Percentiles rank a stretch among this genome's conserved stretches.
Evolutionary conservation across 1,139 yeast genomes (phyloP).

Genomic region (Geotrichum histeridarum): DNA sequence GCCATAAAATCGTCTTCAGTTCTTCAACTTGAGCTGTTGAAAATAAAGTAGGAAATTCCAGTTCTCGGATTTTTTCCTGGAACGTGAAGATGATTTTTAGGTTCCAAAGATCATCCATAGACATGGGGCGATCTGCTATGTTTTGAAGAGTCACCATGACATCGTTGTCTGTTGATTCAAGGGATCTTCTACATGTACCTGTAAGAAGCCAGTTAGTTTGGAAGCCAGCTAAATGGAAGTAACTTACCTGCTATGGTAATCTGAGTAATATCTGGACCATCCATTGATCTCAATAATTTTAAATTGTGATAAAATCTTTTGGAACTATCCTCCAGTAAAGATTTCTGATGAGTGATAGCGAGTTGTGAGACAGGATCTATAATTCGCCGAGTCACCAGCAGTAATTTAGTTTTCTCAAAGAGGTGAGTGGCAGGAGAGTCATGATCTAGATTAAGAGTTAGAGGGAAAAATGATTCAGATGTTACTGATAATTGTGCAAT

Average conservation of each 20-base stretch:
- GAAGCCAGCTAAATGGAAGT: not conserved
- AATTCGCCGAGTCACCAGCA: constrained; percentile 48
- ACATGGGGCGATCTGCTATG: constrained; percentile 44
- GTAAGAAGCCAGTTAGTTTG: not conserved
- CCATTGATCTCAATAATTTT: constrained; percentile 8
- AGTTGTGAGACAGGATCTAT: constrained; percentile 44
- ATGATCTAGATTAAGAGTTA: constrained; percentile 42
- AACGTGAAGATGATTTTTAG: constrained; percentile 59
- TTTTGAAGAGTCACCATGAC: constrained; percentile 49
- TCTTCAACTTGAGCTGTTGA: constrained; percentile 17
- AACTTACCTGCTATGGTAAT: constrained; percentile 5
- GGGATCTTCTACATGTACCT: constrained; percentile 11
- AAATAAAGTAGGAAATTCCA: constrained; percentile 8
- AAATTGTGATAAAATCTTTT: constrained; percentile 1
- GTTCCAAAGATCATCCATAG: constrained; percentile 61
- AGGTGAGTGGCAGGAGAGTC: constrained; percentile 42
- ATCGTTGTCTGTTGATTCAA: constrained; percentile 48
- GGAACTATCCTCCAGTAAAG: constrained; percentile 19
- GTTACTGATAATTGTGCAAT: constrained; percentile 45
- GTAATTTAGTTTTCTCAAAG: constrained; percentile 39
- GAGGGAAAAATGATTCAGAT: constrained; percentile 45
- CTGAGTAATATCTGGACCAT: constrained; percentile 7
- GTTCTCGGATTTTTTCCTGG: constrained; percentile 40
- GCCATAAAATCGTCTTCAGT: constrained; percentile 17
- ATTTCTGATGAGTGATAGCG: constrained; percentile 33